Percentiles rank a stretch among this genome's conserved stretches.
phyloP scores from a whole-genome alignment of 805 yeast genomes.

The Monosporozyma aquatica region DNA sequence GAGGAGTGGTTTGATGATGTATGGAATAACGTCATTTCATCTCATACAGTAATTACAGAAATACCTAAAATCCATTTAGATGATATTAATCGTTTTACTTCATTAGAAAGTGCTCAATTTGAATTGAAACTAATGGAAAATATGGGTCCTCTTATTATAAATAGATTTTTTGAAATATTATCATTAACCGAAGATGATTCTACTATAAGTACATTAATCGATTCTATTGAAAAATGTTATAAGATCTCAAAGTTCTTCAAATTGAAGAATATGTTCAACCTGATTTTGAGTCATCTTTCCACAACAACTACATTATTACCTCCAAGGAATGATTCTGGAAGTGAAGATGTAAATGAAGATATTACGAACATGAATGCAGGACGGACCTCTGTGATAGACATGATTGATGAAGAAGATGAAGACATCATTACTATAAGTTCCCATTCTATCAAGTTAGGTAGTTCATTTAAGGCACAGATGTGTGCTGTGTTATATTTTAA shows the following conservation, averaged over 20 bases:
- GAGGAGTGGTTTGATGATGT: conserved; percentile 85
- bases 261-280: conserved; percentile 49
- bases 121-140: conserved; percentile 64
- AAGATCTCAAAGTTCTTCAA: conserved; percentile 60
- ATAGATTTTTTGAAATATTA: conserved; percentile 67
- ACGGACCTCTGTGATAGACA: conserved; percentile 18
- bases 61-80: conserved; percentile 15
- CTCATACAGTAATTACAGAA: conserved; percentile 30
- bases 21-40: conserved; percentile 60
- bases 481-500: conserved; percentile 80
- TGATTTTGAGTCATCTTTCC: conserved; percentile 55
- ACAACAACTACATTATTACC: conserved; percentile 57
- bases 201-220: conserved; percentile 73
- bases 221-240: conserved; percentile 80
- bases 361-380: not conserved
- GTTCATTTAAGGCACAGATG: conserved; percentile 84
- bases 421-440: conserved; percentile 68
- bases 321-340: not conserved
- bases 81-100: conserved; percentile 14
- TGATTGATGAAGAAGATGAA: conserved; percentile 43
- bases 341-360: not conserved
- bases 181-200: conserved; percentile 85
- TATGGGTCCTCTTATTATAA: conserved; percentile 52
- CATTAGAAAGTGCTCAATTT: conserved; percentile 39
- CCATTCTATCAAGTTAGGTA: conserved; percentile 75